Evolutionary conservation across 805 yeast species (phyloP), one percentile per base, ranked within the genome.

Genomic region (Teunomyces atbi): DNA sequence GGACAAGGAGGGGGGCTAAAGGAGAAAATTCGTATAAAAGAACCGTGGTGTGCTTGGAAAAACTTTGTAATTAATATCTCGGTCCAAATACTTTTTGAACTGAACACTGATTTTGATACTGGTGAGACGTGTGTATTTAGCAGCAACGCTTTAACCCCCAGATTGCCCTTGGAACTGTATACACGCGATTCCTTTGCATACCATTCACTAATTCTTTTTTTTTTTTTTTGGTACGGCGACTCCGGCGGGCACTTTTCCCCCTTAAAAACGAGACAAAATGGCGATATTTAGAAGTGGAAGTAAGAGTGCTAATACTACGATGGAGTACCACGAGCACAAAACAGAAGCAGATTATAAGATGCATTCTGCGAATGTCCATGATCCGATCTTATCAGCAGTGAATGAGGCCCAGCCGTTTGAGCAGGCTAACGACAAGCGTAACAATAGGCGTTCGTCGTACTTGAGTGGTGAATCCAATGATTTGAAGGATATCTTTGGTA

Each of bases 391-490:
- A 51, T 78, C 85, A 30, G 99, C 99, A 3, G 95, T 94, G 39
- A 90, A 86, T 61, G 98, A 92, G 66, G 92, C 86, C 6, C 98
- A 94, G 72, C 99, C 99, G 6, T 94, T 89, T 63, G 96, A 94
- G 68, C 74, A 72, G 56, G 78, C 78, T 34, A 69, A 66, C 41
- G 62, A 59, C 43, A 53, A 56, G 36, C 35, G 27, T 11, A 79
- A 61, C 57, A 64, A 53, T 59, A 73, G 70, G 65, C 66, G 71
- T 64, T 77, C 71, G 19, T 64, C 71, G 47, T 71, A 64, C 55
- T 61, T 66, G 47, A 63, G 70, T 16, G 77, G 81, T 34, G 81
- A 78, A 23, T 73, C 78, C 40, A 74, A 72, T 35, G 82, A 83
- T 23, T 60, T 82, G 57, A 80, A 79, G 55, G 99, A 94, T 64